Evolutionary conservation across 1,284 basidiomycete species (phyloP), one percentile per base, ranked within the genome.

Genomic region (Golubevia sp.): DNA sequence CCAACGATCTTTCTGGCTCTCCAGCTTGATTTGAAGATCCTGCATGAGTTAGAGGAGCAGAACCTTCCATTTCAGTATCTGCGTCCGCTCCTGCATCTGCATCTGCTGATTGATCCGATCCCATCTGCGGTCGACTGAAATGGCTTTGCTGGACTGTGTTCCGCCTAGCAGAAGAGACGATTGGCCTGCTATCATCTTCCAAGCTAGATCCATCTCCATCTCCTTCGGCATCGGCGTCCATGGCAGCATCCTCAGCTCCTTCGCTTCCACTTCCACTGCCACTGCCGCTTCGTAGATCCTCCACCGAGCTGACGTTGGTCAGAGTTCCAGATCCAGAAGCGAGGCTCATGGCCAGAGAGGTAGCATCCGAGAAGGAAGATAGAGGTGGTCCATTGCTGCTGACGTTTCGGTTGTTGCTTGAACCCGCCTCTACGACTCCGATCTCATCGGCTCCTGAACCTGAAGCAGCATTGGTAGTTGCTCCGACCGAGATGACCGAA

Each of bases 191-290:
- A 7, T 23, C 21, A 13, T 26, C 50, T 23, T 52, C 50, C 5
- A 27, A 7, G 57, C 20, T 58, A 38, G 20, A 48, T 30, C 23
- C 44, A 38, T 49, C 34, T 18, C 34, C 44, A 58, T 23, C 3
- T 11, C 44, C 48, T 23, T 23, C 30, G 21, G 15, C 76, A 20
- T 79, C 79, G 11, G 66, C 68, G 55, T 67, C 69, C 74, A 77
- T 76, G n/a, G 79, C 78, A 7, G 68, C 70, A 38, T 79, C 77
- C 51, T 77, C 78, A 0, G 72, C 73, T 27, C 76, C 71, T 18
- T 80, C 77, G 54, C 76, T 78, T 5, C 76, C 76, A 55, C 78
- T 79, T 5, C 67, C 77, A 34, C 71, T 25, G 13, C 26, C 27
- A 27, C 56, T 74, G 6, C 71, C 74, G 51, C 71, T 71, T 15